Conservation (phyloP, 768 basidiomycete genomes). For the Suillus americanus region DNA sequence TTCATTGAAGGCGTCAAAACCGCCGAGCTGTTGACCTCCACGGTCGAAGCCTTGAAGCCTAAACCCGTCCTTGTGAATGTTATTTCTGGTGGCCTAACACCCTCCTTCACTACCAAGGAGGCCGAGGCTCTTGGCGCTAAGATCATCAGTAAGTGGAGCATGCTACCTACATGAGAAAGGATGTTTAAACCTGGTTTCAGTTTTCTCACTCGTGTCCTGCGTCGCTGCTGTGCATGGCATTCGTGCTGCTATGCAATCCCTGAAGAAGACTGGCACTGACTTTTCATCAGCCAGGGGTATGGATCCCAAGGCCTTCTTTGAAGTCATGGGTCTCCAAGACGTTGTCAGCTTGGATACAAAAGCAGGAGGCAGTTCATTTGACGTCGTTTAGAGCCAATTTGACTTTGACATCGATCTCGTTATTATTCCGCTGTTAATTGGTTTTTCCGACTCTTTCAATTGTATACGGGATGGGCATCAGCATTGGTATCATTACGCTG, state of each 20-base stretch:
- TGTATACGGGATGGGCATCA: slow-evolving; percentile 16
- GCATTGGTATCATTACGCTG: slow-evolving; percentile 15
- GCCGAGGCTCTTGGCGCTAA: slow-evolving; percentile 73
- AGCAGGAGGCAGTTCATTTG: slow-evolving; percentile 61
- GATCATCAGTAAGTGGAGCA: slow-evolving; percentile 63
- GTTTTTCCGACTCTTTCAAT: slow-evolving; percentile 4
- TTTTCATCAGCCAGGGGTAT: slow-evolving; percentile 60
- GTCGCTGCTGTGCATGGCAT: slow-evolving; percentile 79
- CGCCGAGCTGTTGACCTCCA: slow-evolving; percentile 59
- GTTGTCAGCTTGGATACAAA: slow-evolving; percentile 52
- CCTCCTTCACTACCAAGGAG: slow-evolving; percentile 67
- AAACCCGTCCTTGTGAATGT: slow-evolving; percentile 81
- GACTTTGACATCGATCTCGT: not conserved
- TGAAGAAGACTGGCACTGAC: slow-evolving; percentile 80
- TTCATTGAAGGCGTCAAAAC: slow-evolving; percentile 81
- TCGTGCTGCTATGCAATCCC: slow-evolving; percentile 70
- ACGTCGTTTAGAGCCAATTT: slow-evolving; percentile 38
- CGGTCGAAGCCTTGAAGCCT: slow-evolving; percentile 66
- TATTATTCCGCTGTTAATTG: not conserved
- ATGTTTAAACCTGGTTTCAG: slow-evolving; percentile 31
- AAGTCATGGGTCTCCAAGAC: slow-evolving; percentile 67
- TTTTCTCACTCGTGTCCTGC: slow-evolving; percentile 75
- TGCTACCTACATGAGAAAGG: not conserved
- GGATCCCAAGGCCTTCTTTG: slow-evolving; percentile 78
- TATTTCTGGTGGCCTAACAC: slow-evolving; percentile 76